These are phyloP conservation scores for Viola pubescens DNA, from an alignment of 441 rosid genomes.

Conservation along the genomic window DNA sequence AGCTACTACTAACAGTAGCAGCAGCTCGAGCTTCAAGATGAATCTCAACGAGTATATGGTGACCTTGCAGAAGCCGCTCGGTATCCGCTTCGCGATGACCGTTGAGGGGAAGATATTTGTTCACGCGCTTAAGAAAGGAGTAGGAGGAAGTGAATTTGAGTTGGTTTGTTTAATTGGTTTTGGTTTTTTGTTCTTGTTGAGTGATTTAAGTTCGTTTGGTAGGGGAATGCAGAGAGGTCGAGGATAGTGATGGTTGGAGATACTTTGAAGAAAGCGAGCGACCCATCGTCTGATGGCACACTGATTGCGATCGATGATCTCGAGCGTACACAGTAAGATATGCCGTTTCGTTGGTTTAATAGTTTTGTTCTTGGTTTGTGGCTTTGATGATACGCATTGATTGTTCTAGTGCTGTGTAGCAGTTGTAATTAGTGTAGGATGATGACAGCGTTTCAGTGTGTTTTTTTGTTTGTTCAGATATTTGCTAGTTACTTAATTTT, in stretches of 20 bases:
- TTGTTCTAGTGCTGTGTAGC: too few relatives aligned
- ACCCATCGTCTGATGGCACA: constrained; percentile 46
- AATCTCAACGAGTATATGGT: constrained; percentile 94
- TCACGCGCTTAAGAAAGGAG: constrained; percentile 77
- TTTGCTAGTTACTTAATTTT: too few relatives aligned
- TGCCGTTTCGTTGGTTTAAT: neutral
- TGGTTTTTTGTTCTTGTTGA: neutral
- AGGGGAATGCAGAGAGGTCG: constrained; percentile 92
- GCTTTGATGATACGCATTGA: too few relatives aligned
- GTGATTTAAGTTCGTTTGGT: constrained; percentile 1
- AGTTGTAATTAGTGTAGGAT: too few relatives aligned
- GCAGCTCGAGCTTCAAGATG: constrained; percentile 41
- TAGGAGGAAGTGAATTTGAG: constrained; percentile 10
- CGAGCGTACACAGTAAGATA: constrained; percentile 56
- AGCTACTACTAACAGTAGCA: constrained; percentile 3
- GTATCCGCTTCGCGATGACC: constrained; percentile 70
- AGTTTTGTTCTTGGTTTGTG: too few relatives aligned
- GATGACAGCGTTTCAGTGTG: too few relatives aligned
- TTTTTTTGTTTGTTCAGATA: too few relatives aligned
- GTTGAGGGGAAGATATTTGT: constrained; percentile 69
- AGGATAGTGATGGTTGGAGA: constrained; percentile 93
- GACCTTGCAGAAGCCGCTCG: constrained; percentile 79
- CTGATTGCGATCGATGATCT: constrained; percentile 49
- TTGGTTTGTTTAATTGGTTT: neutral
- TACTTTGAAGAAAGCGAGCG: constrained; percentile 61